These are phyloP conservation scores for Cutaneotrichosporon sp. DNA, from an alignment of 1,284 basidiomycete genomes.

Conservation along the genomic window DNA sequence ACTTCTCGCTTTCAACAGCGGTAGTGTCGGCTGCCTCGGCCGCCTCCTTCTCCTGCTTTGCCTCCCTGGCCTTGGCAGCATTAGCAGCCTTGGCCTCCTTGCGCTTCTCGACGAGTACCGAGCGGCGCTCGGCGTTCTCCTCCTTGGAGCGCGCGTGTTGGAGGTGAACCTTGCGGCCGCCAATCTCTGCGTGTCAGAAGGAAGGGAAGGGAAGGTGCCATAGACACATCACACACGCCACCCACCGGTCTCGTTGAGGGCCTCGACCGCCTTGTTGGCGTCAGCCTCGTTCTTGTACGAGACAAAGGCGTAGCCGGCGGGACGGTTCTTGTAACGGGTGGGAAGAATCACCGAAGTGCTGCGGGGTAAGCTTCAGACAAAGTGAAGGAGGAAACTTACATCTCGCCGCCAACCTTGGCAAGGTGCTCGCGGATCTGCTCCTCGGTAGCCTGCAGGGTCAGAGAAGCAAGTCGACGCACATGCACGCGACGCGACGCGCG, in stretches of 20 bases:
- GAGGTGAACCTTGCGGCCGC: conserved; percentile 77
- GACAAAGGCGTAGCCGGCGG: conserved; percentile 83
- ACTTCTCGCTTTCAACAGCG: conserved; percentile 19
- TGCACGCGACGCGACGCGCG: neutral
- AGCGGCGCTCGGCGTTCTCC: conserved; percentile 60
- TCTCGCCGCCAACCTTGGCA: conserved; percentile 34
- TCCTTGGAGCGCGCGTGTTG: conserved; percentile 88
- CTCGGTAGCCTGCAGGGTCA: conserved; percentile 37
- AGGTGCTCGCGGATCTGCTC: conserved; percentile 41
- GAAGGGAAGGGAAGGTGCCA: neutral
- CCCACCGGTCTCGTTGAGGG: conserved; percentile 60
- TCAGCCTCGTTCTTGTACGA: conserved; percentile 72
- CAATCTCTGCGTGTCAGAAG: conserved; percentile 55
- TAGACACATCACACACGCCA: no score
- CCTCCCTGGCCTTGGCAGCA: conserved; percentile 23
- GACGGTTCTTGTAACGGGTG: conserved; percentile 36
- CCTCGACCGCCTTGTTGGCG: conserved; percentile 77
- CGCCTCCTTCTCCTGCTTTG: conserved; percentile 45
- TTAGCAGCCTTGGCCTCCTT: conserved; percentile 25
- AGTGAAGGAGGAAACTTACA: conserved; percentile 27
- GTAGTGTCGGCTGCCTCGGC: conserved; percentile 49
- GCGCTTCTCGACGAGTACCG: conserved; percentile 28
- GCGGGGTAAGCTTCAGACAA: conserved; percentile 2
- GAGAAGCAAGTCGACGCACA: neutral
- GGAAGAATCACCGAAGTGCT: conserved; percentile 40